Evolutionary conservation across 164 flowering plant species (phyloP).

Genomic region (Cinnamomum micranthum): DNA sequence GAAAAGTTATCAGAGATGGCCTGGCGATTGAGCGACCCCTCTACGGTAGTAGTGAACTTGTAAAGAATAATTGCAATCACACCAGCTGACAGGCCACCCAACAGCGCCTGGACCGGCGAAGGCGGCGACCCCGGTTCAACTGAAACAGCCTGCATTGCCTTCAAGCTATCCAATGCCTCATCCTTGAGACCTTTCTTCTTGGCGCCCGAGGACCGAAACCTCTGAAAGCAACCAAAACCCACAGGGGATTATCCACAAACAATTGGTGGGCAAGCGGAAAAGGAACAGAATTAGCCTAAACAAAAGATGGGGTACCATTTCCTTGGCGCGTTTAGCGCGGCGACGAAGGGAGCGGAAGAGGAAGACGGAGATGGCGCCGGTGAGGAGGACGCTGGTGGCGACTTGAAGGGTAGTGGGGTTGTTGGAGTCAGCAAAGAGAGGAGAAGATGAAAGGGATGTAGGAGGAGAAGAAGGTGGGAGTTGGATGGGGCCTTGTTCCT

Average conservation of each 20-base stretch:
- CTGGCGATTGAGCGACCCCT: constrained; percentile 74
- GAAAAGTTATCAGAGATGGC: constrained; percentile 74
- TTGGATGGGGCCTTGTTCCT: constrained; percentile 56
- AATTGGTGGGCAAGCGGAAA: background rate
- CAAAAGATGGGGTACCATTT: constrained; percentile 39
- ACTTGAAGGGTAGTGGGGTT: constrained; percentile 73
- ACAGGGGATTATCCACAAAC: background rate
- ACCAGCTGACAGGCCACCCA: constrained; percentile 80
- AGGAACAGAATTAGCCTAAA: background rate
- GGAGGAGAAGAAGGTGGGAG: constrained; percentile 41
- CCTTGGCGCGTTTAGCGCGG: constrained; percentile 81
- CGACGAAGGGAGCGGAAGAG: constrained; percentile 90
- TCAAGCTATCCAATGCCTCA: constrained; percentile 81
- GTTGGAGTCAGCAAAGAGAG: constrained; percentile 52
- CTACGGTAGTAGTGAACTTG: constrained; percentile 80
- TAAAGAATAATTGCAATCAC: constrained; percentile 76
- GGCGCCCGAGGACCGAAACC: constrained; percentile 59
- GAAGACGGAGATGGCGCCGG: constrained; percentile 82
- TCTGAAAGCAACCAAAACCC: constrained; percentile 34
- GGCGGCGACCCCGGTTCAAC: constrained; percentile 52
- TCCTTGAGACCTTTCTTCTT: constrained; percentile 62
- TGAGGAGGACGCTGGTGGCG: constrained; percentile 88
- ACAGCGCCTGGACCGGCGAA: constrained; percentile 68
- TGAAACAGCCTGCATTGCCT: constrained; percentile 47
- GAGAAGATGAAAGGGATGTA: constrained; percentile 19